Evolutionary conservation across 148 eudicot species (phyloP).

Genomic region (Agrostemma githago): DNA sequence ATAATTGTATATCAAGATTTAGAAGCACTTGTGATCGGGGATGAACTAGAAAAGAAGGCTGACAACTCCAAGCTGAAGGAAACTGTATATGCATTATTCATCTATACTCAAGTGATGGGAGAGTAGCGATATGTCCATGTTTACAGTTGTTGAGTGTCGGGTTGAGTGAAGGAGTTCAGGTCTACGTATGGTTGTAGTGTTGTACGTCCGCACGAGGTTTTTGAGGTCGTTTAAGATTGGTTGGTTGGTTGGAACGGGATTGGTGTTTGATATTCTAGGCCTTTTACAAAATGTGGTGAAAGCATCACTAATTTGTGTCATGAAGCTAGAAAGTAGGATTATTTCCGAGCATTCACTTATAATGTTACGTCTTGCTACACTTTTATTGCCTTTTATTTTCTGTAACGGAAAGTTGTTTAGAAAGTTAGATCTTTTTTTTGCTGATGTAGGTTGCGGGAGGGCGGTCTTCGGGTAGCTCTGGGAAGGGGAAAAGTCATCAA

Average conservation of each 20-base stretch:
- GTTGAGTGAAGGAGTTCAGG: neutral
- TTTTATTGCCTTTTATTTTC: neutral
- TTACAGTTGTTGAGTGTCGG: neutral
- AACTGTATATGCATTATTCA: neutral
- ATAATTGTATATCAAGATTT: neutral
- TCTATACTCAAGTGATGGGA: neutral
- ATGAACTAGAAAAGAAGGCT: neutral
- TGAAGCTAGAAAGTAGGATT: neutral
- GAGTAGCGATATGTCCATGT: neutral
- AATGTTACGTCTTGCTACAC: neutral
- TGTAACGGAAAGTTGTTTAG: neutral
- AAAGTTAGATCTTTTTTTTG: neutral
- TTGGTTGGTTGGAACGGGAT: neutral
- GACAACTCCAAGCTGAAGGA: neutral
- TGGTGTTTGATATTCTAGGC: neutral
- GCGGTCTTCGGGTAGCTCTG: slow-evolving; percentile 45
- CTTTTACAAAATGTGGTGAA: neutral
- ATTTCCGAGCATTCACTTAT: neutral
- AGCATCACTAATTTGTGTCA: neutral
- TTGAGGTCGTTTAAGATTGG: neutral
- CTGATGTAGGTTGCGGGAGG: slow-evolving; percentile 42
- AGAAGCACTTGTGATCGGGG: neutral
- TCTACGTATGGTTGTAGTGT: neutral
- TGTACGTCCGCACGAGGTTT: neutral
- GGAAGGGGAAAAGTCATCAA: slow-evolving; percentile 55